Conservation (phyloP, 768 basidiomycete genomes). For the Tricholoma bakamatsutake region DNA sequence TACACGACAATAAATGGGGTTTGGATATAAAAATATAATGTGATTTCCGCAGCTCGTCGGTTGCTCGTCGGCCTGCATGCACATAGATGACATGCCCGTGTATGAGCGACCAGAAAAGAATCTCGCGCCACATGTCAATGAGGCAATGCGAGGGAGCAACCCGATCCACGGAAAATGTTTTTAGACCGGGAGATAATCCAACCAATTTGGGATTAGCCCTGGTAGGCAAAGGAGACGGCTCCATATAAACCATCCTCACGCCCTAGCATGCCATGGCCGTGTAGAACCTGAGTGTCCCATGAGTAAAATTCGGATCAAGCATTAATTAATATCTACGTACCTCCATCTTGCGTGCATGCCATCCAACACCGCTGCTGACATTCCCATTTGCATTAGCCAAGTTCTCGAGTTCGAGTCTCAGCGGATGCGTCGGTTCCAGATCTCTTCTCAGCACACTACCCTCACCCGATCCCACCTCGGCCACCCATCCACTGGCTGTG, state of each 20-base stretch:
- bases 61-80: background rate
- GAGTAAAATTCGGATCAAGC: background rate
- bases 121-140: background rate
- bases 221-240: slow-evolving; percentile 91
- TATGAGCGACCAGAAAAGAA: background rate
- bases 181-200: background rate
- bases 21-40: background rate
- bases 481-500: slow-evolving; percentile 77
- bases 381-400: slow-evolving; percentile 81
- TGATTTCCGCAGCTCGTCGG: background rate
- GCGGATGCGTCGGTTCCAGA: slow-evolving; percentile 54
- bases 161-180: background rate
- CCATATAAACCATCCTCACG: slow-evolving; percentile 93
- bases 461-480: slow-evolving; percentile 29
- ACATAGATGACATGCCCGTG: background rate
- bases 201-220: slow-evolving; percentile 44
- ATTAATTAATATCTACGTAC: slow-evolving; percentile 36
- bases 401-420: slow-evolving; percentile 63
- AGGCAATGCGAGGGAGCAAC: background rate
- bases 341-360: slow-evolving; percentile 98
- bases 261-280: slow-evolving; percentile 87
- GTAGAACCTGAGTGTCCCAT: slow-evolving; percentile 53
- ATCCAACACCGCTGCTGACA: slow-evolving; percentile 88
- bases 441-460: slow-evolving; percentile 53
- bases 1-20: too few relatives aligned